Evolutionary conservation across 176 grass and related monocot species (phyloP), one percentile per base, ranked within the genome.

Genomic region (Carex cristatella): DNA sequence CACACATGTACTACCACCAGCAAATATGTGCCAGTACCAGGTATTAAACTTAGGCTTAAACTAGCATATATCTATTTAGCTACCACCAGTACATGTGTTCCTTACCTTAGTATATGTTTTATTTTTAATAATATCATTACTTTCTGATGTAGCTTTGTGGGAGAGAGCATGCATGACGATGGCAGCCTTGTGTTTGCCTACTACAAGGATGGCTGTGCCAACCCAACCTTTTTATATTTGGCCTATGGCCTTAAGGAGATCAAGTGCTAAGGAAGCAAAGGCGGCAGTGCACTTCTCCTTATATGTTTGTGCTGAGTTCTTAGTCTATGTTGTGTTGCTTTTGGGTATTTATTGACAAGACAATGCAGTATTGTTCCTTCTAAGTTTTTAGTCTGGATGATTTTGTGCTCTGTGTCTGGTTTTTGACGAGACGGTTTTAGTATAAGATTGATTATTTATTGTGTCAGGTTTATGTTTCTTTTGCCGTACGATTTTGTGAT

Each of bases 141-240:
- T 69, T 31, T 65, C 0, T 57, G 76, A 59, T 12, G 27, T 86
- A 98, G 96, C 73, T 99, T 99, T 66, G 96, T 99, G 54, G 93
- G 96, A 10, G 96, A 99, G 87, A 94, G 93, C 81, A 99, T 99
- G 96, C 87, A 92, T 18, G 91, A 94, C 62, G 92, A 95, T 40
- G 87, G 77, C 28, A 12, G 77, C 61, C 0, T 99, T 64, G 93
- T 99, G 40, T 95, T 92, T 1, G 96, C 96, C 23, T 99, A 94
- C 62, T 99, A 99, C 85, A 95, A 94, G 87, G 96, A 99, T 0
- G 93, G 88, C 33, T 85, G 89, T 1, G 33, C 89, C 0, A 81
- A 95, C 79, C 96, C 96, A 11, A 95, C 93, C 4, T 98, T 95
- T 86, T 85, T 98, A 11, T 98, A 94, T 80, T 98, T 98, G 0